phyloP scores from a whole-genome alignment of 2,329 filamentous ascomycete genomes.

The Fusarium haematococcum region DNA sequence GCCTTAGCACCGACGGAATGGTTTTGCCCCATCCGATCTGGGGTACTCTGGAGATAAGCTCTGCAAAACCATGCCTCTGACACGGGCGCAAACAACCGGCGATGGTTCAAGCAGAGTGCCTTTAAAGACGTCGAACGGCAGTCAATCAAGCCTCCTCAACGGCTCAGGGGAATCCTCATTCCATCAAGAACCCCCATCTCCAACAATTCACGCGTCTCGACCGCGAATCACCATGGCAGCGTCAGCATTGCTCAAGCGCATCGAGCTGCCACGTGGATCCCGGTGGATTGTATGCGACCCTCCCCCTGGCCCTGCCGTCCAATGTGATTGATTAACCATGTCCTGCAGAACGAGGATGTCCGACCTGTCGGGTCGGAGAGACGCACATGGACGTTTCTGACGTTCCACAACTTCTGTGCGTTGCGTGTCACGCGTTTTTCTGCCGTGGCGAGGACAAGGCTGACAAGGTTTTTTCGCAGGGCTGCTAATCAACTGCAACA shows the following conservation, averaged over 20 bases:
- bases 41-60: slow-evolving; percentile 3
- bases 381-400: slow-evolving; percentile 56
- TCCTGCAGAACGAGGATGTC: slow-evolving; percentile 60
- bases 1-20: neutral
- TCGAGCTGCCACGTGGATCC: slow-evolving; percentile 47
- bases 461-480: slow-evolving; percentile 42
- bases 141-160: neutral
- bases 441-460: neutral
- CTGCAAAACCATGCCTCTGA: neutral
- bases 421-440: neutral
- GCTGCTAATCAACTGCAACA: slow-evolving; percentile 61
- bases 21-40: neutral
- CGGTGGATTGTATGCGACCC: slow-evolving; percentile 47
- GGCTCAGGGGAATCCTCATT: neutral
- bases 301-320: neutral
- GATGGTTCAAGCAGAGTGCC: neutral
- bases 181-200: neutral
- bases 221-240: slow-evolving; percentile 35
- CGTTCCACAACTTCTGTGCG: slow-evolving; percentile 59
- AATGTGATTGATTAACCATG: slow-evolving; percentile 3
- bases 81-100: neutral
- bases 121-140: neutral
- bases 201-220: slow-evolving; percentile 2
- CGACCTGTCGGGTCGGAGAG: slow-evolving; percentile 58
- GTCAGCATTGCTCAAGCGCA: slow-evolving; percentile 38